A percentile compares a stretch with the other conserved stretches of the same genome.
These are phyloP conservation scores for Globisporangium paroecandrum DNA, from an alignment of 352 stramenopile species.

Conservation along the genomic window DNA sequence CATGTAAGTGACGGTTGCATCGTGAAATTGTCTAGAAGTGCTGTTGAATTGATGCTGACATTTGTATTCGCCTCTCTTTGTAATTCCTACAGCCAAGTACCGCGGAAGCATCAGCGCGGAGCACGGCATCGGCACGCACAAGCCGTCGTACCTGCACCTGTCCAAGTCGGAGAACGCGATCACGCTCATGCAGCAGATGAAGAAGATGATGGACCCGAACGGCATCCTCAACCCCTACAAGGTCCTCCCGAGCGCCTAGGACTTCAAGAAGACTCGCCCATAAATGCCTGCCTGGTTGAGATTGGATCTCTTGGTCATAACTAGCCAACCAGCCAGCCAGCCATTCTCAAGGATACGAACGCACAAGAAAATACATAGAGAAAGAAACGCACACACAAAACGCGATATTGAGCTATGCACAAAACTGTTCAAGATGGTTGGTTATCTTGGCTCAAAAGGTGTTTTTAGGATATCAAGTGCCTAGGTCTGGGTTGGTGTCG, in stretches of 20 bases:
- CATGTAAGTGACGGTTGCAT: slow-evolving; percentile 31
- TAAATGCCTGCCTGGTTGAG: background rate
- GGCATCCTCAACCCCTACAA: slow-evolving; percentile 98
- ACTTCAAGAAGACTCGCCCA: background rate
- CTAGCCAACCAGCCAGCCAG: background rate
- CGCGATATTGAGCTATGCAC: background rate
- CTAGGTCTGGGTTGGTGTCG: background rate
- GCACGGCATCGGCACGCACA: slow-evolving; percentile 96
- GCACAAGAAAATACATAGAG: background rate
- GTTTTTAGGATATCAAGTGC: background rate
- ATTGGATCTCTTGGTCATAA: background rate
- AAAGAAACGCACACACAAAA: background rate
- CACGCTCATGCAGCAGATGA: slow-evolving; percentile 91
- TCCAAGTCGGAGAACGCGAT: slow-evolving; percentile 86
- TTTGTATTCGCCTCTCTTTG: background rate
- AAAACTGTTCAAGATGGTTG: slow-evolving; percentile 3
- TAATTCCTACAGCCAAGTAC: slow-evolving; percentile 38
- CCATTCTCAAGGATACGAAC: background rate
- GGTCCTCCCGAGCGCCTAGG: slow-evolving; percentile 47
- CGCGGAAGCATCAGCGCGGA: slow-evolving; percentile 96
- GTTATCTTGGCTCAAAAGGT: slow-evolving; percentile 1
- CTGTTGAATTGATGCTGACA: background rate
- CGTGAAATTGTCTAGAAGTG: background rate
- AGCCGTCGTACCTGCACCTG: slow-evolving; percentile 82
- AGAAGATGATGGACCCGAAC: slow-evolving; percentile 93